Conservation (phyloP, 148 eudicot genomes). For the Persicaria maculosa region DNA sequence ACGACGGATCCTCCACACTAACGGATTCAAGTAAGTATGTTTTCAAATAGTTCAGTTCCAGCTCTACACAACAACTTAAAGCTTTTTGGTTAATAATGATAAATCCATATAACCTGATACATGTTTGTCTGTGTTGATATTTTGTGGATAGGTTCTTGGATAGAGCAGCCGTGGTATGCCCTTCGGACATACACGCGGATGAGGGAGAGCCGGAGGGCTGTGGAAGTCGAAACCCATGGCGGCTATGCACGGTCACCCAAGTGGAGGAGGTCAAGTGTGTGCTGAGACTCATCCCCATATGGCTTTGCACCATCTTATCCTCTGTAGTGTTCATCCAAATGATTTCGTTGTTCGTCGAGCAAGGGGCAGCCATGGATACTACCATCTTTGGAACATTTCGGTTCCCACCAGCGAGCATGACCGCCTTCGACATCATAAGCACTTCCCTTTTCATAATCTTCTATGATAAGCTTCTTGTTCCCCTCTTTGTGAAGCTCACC, state of each 20-base stretch:
- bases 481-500: conserved; percentile 35
- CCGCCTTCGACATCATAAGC: conserved; percentile 54
- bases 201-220: conserved; percentile 9
- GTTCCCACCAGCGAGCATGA: conserved; percentile 69
- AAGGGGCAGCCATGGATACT: conserved; percentile 63
- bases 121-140: not conserved
- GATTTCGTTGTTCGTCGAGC: conserved; percentile 60
- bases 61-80: too few species aligned
- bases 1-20: conserved; percentile 27
- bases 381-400: conserved; percentile 33
- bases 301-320: conserved; percentile 56
- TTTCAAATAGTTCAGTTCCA: not conserved
- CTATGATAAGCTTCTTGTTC: conserved; percentile 42
- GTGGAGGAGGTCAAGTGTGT: conserved; percentile 65
- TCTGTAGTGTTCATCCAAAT: conserved; percentile 65
- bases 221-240: conserved; percentile 34
- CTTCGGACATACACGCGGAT: conserved; percentile 24
- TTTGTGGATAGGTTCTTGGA: conserved; percentile 39
- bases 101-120: too few species aligned
- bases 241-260: conserved; percentile 50
- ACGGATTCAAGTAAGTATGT: conserved; percentile 40
- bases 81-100: too few species aligned
- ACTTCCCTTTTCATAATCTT: conserved; percentile 52
- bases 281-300: conserved; percentile 47
- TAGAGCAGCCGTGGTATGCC: conserved; percentile 41